These are phyloP conservation scores for Gossypium sturtianum DNA, from an alignment of 345 rosid genomes.

Conservation along the genomic window DNA sequence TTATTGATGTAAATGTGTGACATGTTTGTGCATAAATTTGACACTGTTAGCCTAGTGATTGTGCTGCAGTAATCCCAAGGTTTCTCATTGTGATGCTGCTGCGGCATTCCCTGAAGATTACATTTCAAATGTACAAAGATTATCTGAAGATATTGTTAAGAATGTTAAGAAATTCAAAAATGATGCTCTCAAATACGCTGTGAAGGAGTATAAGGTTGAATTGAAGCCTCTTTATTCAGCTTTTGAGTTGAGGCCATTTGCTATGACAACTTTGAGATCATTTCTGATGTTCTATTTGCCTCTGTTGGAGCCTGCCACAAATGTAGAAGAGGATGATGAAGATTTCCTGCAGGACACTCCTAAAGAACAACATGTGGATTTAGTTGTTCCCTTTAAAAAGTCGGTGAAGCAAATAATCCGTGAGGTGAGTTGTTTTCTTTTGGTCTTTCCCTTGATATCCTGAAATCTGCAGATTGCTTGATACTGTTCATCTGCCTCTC, in stretches of 20 bases:
- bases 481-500: background rate
- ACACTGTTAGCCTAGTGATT: background rate
- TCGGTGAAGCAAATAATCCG: constrained; percentile 84
- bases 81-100: constrained; percentile 89
- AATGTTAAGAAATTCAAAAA: constrained; percentile 9
- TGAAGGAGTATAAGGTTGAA: constrained; percentile 67
- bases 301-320: constrained; percentile 69
- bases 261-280: constrained; percentile 81
- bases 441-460: background rate
- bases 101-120: constrained; percentile 53
- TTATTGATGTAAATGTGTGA: background rate
- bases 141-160: constrained; percentile 37
- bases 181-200: constrained; percentile 38
- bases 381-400: constrained; percentile 74
- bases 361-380: constrained; percentile 46
- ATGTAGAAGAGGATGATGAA: constrained; percentile 56
- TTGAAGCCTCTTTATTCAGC: constrained; percentile 84
- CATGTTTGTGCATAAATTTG: background rate
- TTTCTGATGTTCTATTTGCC: constrained; percentile 84
- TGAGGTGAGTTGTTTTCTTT: constrained; percentile 48
- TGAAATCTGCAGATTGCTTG: background rate
- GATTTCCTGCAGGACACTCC: constrained; percentile 51
- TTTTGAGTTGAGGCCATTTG: constrained; percentile 68
- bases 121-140: constrained; percentile 40
- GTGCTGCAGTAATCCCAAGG: constrained; percentile 43